These are phyloP conservation scores for Funneliformis geosporum DNA, from an alignment of 192 early-diverging fungal genomes.

Conservation along the genomic window DNA sequence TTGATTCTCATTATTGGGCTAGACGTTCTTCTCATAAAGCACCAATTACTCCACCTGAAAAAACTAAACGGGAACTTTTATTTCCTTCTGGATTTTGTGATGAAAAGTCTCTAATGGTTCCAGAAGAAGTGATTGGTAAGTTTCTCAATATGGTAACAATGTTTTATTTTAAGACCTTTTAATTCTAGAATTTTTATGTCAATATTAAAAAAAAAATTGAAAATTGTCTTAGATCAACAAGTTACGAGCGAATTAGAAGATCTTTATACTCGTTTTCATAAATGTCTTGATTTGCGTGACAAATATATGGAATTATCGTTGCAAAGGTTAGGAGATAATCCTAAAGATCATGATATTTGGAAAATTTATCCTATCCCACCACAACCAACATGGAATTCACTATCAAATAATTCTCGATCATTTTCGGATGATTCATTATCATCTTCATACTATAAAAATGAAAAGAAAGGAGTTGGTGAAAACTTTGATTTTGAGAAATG, in stretches of 20 bases:
- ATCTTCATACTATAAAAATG: constrained; percentile 31
- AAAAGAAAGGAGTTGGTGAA: constrained; percentile 41
- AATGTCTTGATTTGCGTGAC: constrained; percentile 77
- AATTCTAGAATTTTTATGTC: not conserved
- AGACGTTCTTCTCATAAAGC: not conserved
- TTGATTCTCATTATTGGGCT: constrained; percentile 28
- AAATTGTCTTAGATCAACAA: not conserved
- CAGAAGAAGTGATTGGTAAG: not conserved
- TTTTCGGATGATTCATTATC: too few species aligned
- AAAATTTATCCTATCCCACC: constrained; percentile 88
- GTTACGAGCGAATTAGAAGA: constrained; percentile 52
- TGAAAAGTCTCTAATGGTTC: not conserved
- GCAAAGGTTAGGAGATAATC: constrained; percentile 81
- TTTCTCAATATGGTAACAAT: not conserved
- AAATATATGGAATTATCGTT: constrained; percentile 78
- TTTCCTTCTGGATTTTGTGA: too few species aligned
- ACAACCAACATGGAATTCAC: too few species aligned
- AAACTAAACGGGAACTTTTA: too few species aligned
- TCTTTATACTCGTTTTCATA: constrained; percentile 62
- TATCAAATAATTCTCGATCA: too few species aligned
- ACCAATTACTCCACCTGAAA: not conserved
- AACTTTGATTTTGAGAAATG: constrained; percentile 42
- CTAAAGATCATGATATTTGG: constrained; percentile 77
- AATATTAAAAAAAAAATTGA: constrained; percentile 36
- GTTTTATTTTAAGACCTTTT: too few species aligned